Percentiles rank a stretch among this genome's conserved stretches.
These are phyloP conservation scores for Saccharomycopsis synnaedendra DNA, from an alignment of 805 yeast genomes.

Conservation along the genomic window DNA sequence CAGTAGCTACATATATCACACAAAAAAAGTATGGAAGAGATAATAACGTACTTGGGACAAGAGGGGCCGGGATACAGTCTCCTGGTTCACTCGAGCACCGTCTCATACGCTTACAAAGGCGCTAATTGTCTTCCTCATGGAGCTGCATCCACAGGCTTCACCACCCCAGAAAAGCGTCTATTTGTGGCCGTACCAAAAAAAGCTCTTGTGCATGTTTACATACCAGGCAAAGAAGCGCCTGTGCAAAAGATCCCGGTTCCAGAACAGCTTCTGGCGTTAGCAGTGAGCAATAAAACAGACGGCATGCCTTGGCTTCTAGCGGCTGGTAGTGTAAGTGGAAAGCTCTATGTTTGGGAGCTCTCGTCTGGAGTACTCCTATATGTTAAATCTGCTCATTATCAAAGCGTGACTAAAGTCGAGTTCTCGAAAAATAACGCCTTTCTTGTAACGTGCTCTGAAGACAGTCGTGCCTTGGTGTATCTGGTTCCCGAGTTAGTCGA, in stretches of 20 bases:
- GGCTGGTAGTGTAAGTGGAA: slow-evolving; percentile 69
- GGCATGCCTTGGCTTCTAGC: slow-evolving; percentile 54
- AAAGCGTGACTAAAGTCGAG: slow-evolving; percentile 47
- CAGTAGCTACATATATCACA: too few relatives aligned
- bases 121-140: slow-evolving; percentile 39
- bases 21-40: slow-evolving; percentile 33
- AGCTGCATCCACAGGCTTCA: slow-evolving; percentile 36
- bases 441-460: slow-evolving; percentile 67
- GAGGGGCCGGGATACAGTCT: slow-evolving; percentile 28
- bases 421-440: slow-evolving; percentile 54
- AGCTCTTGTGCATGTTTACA: slow-evolving; percentile 64
- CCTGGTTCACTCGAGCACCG: slow-evolving; percentile 32
- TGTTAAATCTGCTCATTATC: slow-evolving; percentile 73
- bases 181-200: slow-evolving; percentile 59
- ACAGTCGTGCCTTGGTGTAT: slow-evolving; percentile 74
- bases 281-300: slow-evolving; percentile 22
- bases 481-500: slow-evolving; percentile 45
- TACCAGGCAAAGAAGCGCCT: slow-evolving; percentile 34
- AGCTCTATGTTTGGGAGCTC: slow-evolving; percentile 77
- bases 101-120: slow-evolving; percentile 32
- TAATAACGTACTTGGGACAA: slow-evolving; percentile 34
- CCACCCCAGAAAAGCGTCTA: slow-evolving; percentile 39
- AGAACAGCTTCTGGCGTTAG: slow-evolving; percentile 55
- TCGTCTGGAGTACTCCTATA: slow-evolving; percentile 61
- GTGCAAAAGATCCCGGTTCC: slow-evolving; percentile 81